Conservation (phyloP, 2,329 filamentous ascomycete genomes). For the Pyricularia sp. region DNA sequence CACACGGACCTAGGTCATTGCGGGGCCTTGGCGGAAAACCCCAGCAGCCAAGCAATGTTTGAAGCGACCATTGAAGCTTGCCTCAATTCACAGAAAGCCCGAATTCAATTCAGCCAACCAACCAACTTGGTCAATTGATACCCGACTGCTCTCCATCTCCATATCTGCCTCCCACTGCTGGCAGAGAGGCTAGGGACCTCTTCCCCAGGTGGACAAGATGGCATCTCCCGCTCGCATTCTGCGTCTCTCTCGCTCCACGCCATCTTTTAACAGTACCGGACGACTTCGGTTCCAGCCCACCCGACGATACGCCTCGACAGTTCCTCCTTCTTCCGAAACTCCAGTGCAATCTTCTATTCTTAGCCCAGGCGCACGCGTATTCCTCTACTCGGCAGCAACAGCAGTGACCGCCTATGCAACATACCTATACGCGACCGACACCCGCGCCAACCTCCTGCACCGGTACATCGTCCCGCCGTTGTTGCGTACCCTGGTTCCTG, state of each 20-base stretch:
- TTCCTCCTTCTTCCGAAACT: background rate
- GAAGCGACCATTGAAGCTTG: background rate
- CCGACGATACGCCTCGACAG: conserved; percentile 2
- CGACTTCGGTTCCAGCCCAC: background rate
- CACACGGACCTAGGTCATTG: background rate
- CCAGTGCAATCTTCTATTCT: background rate
- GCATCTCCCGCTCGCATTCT: background rate
- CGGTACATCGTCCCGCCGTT: conserved; percentile 53
- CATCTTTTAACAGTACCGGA: background rate
- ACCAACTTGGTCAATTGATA: background rate
- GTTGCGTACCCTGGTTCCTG: conserved; percentile 52
- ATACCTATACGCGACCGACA: conserved; percentile 64
- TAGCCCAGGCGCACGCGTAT: background rate
- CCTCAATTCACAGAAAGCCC: background rate
- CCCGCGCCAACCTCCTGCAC: conserved; percentile 51
- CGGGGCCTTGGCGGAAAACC: background rate
- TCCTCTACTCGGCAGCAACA: background rate
- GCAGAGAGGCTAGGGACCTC: background rate
- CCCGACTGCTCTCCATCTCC: background rate
- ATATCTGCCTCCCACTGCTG: background rate
- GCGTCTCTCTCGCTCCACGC: background rate
- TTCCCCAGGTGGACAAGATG: background rate
- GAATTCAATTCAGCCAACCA: background rate
- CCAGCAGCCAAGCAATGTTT: background rate
- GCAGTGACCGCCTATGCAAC: conserved; percentile 21